Conservation (phyloP, 441 rosid genomes). For the Biscutella laevigata region DNA sequence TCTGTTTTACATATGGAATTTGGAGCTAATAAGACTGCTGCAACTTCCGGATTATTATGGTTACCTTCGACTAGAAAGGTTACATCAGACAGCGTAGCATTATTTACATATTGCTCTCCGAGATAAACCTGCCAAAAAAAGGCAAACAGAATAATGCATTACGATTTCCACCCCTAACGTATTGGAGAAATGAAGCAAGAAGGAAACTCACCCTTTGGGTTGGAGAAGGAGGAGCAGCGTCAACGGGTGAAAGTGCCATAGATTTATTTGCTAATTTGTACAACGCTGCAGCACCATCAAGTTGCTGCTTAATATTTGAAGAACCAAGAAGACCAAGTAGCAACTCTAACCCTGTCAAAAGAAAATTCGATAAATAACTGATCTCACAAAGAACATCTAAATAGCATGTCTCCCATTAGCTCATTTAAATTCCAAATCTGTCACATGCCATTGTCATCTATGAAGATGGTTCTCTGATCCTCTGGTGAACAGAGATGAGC, state of each 20-base stretch:
- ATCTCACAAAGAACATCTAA: constrained; percentile 9
- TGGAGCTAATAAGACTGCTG: constrained; percentile 6
- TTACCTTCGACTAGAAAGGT: constrained; percentile 97
- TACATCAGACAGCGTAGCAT: constrained; percentile 80
- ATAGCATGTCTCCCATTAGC: not conserved
- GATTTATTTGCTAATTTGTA: constrained; percentile 78
- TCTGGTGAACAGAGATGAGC: constrained; percentile 92
- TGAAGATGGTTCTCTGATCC: constrained; percentile 79
- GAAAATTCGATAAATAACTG: not conserved
- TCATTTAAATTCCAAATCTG: not conserved
- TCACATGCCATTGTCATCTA: constrained; percentile 64
- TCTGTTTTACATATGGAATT: constrained; percentile 4
- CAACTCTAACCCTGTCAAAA: constrained; percentile 67
- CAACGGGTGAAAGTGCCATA: constrained; percentile 72
- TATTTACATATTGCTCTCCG: constrained; percentile 94
- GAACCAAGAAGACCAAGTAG: constrained; percentile 86
- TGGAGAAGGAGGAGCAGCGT: constrained; percentile 97
- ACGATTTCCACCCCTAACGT: not conserved
- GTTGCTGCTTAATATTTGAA: constrained; percentile 63
- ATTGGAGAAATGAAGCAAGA: constrained; percentile 1
- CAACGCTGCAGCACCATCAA: constrained; percentile 90
- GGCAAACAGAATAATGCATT: constrained; percentile 1
- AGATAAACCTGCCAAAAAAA: constrained; percentile 64
- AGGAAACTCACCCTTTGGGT: constrained; percentile 66
- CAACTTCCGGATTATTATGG: constrained; percentile 12